These are phyloP conservation scores for Rhizophagus prolifer DNA, from an alignment of 192 early-diverging fungal genomes.

Conservation along the genomic window DNA sequence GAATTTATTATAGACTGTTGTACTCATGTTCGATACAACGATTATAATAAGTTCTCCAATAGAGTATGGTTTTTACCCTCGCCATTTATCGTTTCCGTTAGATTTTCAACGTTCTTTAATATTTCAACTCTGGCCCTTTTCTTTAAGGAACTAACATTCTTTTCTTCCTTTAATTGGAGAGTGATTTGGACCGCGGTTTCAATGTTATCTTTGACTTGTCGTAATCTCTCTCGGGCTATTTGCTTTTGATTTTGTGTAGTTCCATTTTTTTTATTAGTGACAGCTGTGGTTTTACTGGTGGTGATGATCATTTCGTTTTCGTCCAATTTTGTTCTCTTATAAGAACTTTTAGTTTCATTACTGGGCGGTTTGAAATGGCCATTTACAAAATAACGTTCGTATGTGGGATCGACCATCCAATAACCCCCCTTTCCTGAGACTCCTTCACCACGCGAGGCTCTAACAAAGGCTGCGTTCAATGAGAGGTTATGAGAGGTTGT, in stretches of 20 bases:
- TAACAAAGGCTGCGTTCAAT: conserved; percentile 78
- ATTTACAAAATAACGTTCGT: neutral
- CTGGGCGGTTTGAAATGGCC: neutral
- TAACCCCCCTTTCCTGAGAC: conserved; percentile 71
- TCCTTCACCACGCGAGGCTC: conserved; percentile 49
- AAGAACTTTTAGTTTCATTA: neutral
- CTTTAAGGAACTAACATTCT: neutral
- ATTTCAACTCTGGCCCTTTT: neutral
- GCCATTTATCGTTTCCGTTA: neutral
- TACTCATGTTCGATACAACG: too few species aligned
- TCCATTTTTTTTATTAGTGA: neutral
- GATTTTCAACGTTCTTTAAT: neutral
- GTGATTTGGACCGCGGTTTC: neutral
- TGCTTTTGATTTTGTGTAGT: neutral
- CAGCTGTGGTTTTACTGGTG: neutral
- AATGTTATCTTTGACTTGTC: neutral
- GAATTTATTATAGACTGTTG: too few species aligned
- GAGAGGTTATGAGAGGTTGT: conserved; percentile 86
- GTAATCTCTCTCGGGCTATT: neutral
- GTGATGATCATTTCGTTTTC: neutral
- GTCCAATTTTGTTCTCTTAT: neutral
- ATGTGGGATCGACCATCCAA: conserved; percentile 57
- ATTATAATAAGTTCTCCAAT: too few species aligned
- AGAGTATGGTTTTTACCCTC: neutral
- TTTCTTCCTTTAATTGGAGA: neutral